Evolutionary conservation across 129 eudicot genomes (phyloP).

Genomic region (Escallonia herrerae): DNA sequence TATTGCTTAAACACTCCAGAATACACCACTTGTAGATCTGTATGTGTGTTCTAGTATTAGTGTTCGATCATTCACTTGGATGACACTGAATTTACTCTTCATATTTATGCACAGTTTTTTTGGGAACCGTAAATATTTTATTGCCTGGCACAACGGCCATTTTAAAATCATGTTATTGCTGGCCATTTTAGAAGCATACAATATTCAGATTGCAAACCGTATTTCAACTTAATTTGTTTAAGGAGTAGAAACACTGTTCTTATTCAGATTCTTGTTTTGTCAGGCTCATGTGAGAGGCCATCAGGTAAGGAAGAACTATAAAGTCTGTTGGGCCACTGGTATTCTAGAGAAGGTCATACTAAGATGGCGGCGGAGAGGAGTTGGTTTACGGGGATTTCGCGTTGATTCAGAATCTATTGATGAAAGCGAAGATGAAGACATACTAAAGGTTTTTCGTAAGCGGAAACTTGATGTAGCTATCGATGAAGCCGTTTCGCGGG

Average conservation of each 20-base stretch:
- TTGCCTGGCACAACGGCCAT: too few relatives aligned
- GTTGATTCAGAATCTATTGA: conserved; percentile 41
- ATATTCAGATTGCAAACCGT: too few relatives aligned
- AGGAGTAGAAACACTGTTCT: neutral
- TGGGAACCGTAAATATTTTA: too few relatives aligned
- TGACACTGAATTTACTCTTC: too few relatives aligned
- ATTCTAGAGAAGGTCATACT: conserved; percentile 77
- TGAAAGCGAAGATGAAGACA: conserved; percentile 73
- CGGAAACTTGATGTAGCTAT: conserved; percentile 69
- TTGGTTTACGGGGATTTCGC: conserved; percentile 73
- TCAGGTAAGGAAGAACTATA: conserved; percentile 70
- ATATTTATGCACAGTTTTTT: too few relatives aligned
- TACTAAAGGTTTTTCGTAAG: conserved; percentile 66
- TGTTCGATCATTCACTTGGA: too few relatives aligned
- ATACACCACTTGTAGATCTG: too few relatives aligned
- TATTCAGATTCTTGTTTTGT: conserved; percentile 17
- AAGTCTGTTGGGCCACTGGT: conserved; percentile 92
- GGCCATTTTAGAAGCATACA: too few relatives aligned
- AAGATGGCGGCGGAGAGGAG: conserved; percentile 93
- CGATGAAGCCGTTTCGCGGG: conserved; percentile 80
- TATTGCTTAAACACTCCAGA: too few relatives aligned
- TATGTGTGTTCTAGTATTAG: too few relatives aligned
- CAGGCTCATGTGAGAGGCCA: conserved; percentile 98
- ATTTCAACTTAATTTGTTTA: neutral
- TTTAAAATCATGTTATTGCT: too few relatives aligned